Base-by-base conservation (phyloP, 2,329 filamentous ascomycete species). In the Calonectria ilicicola region DNA sequence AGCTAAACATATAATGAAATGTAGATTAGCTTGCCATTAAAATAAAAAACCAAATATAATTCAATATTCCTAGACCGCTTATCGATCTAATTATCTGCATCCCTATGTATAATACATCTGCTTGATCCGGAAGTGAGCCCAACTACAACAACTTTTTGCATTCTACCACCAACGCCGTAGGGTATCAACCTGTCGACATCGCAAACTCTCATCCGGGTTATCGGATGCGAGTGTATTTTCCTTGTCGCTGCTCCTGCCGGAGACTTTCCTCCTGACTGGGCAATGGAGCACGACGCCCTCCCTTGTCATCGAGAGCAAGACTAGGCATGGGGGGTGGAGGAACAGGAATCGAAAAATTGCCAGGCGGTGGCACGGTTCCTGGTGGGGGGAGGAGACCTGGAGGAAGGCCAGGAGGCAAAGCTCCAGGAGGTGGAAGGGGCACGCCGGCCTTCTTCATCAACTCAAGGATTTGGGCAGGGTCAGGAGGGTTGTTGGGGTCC, bases 251-350 rank as follows among this genome's bases (percentile, higher is more conserved):
- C 83, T 96, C 94, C 82, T 93, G 91, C 77, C 92, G 90, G 77
- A 97, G 84, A 77, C 94, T 96, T 81, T 97, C 95, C 80, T 94
- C 91, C 84, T 97, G 95, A 81, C 94, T 96, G 0, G 95, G 95
- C 51, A 98, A 84, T 10, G 94, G 95, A 7, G 90, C 94, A 73
- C 93, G 88, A 21, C 91, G 85, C 26, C 79, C 81, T 15, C 82
- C 84, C 56, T 78, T 76, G 14, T 78, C 76, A 71, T 83, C 80
- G 65, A 71, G 81, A 6, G 80, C 78, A 46, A 74, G 75, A 21
- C 83, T 81, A 23, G 85, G 83, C 74, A 86, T 81, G 68, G 77
- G 85, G 75, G 80, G 86, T 70, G 81, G 86, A 32, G 84, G 83
- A 58, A 83, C 79, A 1, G 81, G 82, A 58, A 84, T 75, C 8